These are phyloP conservation scores for Fusarium dlaminii DNA, from an alignment of 2,329 filamentous ascomycete species.

Conservation along the genomic window DNA sequence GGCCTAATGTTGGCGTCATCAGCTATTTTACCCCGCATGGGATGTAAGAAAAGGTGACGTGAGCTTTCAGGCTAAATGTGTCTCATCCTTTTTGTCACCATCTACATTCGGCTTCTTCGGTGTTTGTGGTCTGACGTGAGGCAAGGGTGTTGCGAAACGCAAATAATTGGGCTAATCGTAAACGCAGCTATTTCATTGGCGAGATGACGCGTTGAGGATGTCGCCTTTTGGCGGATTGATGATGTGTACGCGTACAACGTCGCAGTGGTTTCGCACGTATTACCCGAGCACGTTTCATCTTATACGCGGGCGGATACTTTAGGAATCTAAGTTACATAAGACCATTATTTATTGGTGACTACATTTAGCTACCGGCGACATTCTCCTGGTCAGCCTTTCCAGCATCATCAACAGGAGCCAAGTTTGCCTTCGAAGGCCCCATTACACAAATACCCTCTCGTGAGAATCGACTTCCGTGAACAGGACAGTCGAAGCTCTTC, in stretches of 20 bases:
- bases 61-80: not conserved
- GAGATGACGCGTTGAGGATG: constrained; percentile 14
- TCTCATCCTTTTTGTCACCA: not conserved
- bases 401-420: constrained; percentile 1
- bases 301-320: not conserved
- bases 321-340: rapidly evolving
- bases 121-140: constrained; percentile 20
- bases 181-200: not conserved
- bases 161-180: not conserved
- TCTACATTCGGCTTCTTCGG: constrained; percentile 4
- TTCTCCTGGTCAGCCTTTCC: constrained; percentile 3
- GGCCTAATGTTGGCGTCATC: constrained; percentile 33
- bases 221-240: not conserved
- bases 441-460: constrained; percentile 32
- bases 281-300: not conserved
- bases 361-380: not conserved
- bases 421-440: constrained; percentile 21
- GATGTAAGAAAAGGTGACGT: not conserved
- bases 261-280: not conserved
- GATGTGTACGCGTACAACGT: constrained; percentile 24
- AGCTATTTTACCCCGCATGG: constrained; percentile 22
- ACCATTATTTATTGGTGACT: not conserved
- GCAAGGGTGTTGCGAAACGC: not conserved
- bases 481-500: constrained; percentile 65
- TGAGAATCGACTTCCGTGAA: constrained; percentile 53